Percentiles rank a stretch among this genome's conserved stretches.
Evolutionary conservation across 768 basidiomycete species (phyloP).

Genomic region (Psilocybe subaeruginosa): DNA sequence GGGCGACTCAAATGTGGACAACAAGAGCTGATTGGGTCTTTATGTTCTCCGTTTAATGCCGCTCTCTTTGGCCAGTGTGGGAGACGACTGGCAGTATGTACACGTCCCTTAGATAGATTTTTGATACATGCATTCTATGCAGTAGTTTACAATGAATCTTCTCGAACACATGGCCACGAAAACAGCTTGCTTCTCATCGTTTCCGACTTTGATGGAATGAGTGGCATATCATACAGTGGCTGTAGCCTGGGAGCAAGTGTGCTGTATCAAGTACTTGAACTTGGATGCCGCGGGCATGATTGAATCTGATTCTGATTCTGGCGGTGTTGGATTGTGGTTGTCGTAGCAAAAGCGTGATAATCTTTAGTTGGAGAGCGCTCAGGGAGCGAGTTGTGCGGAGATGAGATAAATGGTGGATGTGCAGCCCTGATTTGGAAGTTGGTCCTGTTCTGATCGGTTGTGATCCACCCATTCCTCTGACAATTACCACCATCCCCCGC

Average conservation of each 20-base stretch:
- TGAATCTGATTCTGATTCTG: background rate
- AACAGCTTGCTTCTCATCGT: too few species aligned
- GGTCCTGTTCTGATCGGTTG: constrained; percentile 20
- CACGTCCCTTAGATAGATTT: constrained; percentile 6
- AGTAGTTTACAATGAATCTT: background rate
- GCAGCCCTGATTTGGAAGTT: constrained; percentile 23
- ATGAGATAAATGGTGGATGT: constrained; percentile 30
- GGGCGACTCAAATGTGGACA: background rate
- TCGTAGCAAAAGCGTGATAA: background rate
- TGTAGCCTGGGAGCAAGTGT: background rate
- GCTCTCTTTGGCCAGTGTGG: constrained; percentile 6
- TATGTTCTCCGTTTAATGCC: background rate
- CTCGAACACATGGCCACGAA: background rate
- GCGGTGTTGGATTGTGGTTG: background rate
- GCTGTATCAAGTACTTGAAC: background rate
- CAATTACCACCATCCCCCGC: constrained; percentile 19
- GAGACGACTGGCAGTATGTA: constrained; percentile 1
- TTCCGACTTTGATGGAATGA: too few species aligned
- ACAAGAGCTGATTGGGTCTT: background rate
- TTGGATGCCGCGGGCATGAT: background rate
- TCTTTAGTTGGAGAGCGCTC: background rate
- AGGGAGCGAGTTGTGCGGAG: constrained; percentile 34
- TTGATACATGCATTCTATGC: background rate
- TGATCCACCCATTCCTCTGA: constrained; percentile 19
- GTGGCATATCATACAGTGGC: background rate